Percentiles rank a stretch among this genome's conserved stretches.
Conservation (phyloP, 2,329 filamentous ascomycete genomes). For the Geoglossum cookeanum region DNA sequence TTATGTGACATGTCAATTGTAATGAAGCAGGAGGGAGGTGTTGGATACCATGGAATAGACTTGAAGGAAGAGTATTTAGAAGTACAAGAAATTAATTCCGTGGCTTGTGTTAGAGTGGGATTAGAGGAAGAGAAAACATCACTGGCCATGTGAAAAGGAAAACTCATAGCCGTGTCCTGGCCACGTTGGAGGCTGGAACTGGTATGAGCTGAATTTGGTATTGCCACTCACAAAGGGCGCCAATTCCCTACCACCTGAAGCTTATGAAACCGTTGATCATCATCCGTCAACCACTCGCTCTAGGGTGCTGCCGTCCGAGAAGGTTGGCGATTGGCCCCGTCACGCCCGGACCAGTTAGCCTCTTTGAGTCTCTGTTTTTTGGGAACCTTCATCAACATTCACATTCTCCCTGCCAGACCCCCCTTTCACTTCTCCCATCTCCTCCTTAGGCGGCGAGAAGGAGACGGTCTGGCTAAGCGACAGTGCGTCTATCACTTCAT, state of each 20-base stretch:
- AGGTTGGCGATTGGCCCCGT: background rate
- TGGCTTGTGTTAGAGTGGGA: background rate
- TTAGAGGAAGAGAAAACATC: background rate
- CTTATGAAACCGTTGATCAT: background rate
- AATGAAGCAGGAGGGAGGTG: background rate
- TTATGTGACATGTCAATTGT: constrained; percentile 1
- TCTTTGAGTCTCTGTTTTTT: background rate
- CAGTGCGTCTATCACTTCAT: background rate
- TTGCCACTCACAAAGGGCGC: background rate
- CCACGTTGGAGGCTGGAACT: background rate
- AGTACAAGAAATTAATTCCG: constrained; percentile 1
- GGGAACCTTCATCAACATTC: background rate
- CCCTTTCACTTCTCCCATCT: background rate
- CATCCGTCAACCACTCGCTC: background rate
- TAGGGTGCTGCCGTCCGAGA: background rate
- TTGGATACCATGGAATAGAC: background rate
- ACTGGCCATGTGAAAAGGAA: background rate
- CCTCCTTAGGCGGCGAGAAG: background rate
- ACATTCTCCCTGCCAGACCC: constrained; percentile 2
- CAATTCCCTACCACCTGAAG: background rate
- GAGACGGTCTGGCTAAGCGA: background rate
- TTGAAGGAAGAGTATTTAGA: background rate
- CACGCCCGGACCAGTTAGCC: background rate
- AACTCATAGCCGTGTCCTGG: background rate
- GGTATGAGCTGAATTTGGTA: background rate